Evolutionary conservation across 768 basidiomycete genomes (phyloP).

Genomic region (Sarcodon sp.): DNA sequence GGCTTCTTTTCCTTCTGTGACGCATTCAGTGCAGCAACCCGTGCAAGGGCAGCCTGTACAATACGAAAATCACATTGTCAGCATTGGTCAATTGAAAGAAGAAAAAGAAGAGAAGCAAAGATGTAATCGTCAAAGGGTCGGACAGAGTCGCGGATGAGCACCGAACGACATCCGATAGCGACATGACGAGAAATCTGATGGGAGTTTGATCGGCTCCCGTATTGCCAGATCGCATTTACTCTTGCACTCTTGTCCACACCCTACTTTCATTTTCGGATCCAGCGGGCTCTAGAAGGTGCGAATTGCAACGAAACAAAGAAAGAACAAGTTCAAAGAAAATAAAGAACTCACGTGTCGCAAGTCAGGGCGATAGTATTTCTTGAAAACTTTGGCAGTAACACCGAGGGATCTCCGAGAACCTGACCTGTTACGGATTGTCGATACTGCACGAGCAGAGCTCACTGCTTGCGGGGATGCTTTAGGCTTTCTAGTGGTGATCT

Average conservation of each 20-base stretch:
- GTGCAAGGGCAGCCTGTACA: constrained; percentile 57
- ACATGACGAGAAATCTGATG: constrained; percentile 45
- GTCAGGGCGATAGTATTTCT: constrained; percentile 67
- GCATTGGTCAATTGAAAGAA: constrained; percentile 5
- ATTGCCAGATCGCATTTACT: constrained; percentile 30
- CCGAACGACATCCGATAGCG: constrained; percentile 71
- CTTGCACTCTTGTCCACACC: constrained; percentile 94
- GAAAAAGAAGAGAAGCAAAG: constrained; percentile 10
- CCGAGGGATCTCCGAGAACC: constrained; percentile 62
- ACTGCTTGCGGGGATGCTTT: constrained; percentile 43
- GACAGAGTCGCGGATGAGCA: constrained; percentile 36
- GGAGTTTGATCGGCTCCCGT: constrained; percentile 49
- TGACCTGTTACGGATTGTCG: constrained; percentile 52
- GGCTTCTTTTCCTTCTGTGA: constrained; percentile 64
- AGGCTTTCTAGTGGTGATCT: constrained; percentile 53
- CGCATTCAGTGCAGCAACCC: constrained; percentile 58
- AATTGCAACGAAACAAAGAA: constrained; percentile 8
- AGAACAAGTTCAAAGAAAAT: constrained; percentile 5
- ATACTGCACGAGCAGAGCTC: constrained; percentile 29
- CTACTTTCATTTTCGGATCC: constrained; percentile 71
- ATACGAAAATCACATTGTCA: neutral
- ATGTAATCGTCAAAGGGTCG: constrained; percentile 69
- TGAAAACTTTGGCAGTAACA: constrained; percentile 43
- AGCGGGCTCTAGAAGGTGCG: constrained; percentile 91
- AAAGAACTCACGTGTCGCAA: constrained; percentile 52